These are phyloP conservation scores for Heliophila coronopifolia DNA, from an alignment of 441 rosid species.

Conservation along the genomic window DNA sequence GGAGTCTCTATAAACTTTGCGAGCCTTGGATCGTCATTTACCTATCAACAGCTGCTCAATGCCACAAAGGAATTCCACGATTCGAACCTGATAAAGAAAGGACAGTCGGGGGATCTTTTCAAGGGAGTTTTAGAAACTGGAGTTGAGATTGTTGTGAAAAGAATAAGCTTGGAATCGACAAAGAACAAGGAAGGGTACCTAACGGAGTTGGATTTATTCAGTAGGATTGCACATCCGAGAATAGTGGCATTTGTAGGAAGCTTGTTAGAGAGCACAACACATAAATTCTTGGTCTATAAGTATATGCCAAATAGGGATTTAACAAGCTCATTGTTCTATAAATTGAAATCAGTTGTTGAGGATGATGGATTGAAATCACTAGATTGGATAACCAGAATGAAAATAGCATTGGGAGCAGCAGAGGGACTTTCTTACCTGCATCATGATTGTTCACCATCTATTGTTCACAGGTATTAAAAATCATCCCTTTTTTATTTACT, in stretches of 20 bases:
- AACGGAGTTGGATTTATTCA: constrained; percentile 43
- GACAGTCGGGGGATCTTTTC: constrained; percentile 61
- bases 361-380: constrained; percentile 41
- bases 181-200: constrained; percentile 35
- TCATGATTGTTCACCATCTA: constrained; percentile 59
- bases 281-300: constrained; percentile 59
- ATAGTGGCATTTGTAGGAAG: constrained; percentile 52
- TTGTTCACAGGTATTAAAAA: constrained; percentile 55
- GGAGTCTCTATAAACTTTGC: constrained; percentile 34
- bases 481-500: constrained; percentile 4
- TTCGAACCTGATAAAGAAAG: constrained; percentile 44
- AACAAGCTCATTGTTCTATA: constrained; percentile 48
- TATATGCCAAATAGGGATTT: constrained; percentile 54
- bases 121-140: constrained; percentile 44
- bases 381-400: constrained; percentile 68
- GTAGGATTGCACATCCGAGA: constrained; percentile 46
- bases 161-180: constrained; percentile 34
- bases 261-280: constrained; percentile 45
- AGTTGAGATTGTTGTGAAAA: constrained; percentile 41
- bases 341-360: constrained; percentile 33
- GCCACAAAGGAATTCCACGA: constrained; percentile 43
- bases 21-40: constrained; percentile 38
- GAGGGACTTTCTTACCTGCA: constrained; percentile 61
- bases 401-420: constrained; percentile 60
- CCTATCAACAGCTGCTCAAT: constrained; percentile 38